Base-by-base conservation (phyloP, 805 yeast species). In the Candida pini region DNA sequence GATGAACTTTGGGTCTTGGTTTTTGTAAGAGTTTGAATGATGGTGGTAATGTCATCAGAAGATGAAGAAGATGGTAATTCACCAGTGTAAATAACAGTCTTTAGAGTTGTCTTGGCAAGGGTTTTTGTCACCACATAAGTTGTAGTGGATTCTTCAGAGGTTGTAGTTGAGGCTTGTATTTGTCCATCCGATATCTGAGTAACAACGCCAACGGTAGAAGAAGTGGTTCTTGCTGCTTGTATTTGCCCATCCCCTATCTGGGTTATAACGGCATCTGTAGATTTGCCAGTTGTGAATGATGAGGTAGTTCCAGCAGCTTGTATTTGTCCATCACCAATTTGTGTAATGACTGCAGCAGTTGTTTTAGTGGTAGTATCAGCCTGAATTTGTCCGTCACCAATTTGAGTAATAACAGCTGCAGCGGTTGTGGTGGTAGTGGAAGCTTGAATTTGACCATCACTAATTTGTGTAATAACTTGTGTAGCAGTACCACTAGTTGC, bases 301-400 rank as follows among this genome's bases (percentile, higher is more conserved):
- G 67, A 42, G 18, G 67, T 43, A 17, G 61, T 39, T 30, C 71
- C 54, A 26, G 71, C 49, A 28, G 63, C 66, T 44, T 48, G 53
- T 28, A 62, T 43, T 52, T 68, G 72, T 44, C 75, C 75, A 39
- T 71, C 77, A 38, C 58, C 56, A 39, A 69, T 64, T 53, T 72
- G 78, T 40, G 70, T 58, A 17, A 39, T 46, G 18, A 42, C 42
- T 19, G 61, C 42, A 33, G 26, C 42, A 34, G 55, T 43, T 38
- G 51, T 43, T 28, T 60, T 61, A 26, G 59, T 58, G 13, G 64
- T 56, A 18, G 58, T 47, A 28, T 64, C 51, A 15, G 56, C 55
- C 41, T 63, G 64, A 42, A 57, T 39, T 40, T 53, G 58, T 31
- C 66, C 65, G 40, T 61, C 66, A 25, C 49, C 37, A 42, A 61